Evolutionary conservation across 768 basidiomycete species (phyloP).

Genomic region (Serendipita sp.): DNA sequence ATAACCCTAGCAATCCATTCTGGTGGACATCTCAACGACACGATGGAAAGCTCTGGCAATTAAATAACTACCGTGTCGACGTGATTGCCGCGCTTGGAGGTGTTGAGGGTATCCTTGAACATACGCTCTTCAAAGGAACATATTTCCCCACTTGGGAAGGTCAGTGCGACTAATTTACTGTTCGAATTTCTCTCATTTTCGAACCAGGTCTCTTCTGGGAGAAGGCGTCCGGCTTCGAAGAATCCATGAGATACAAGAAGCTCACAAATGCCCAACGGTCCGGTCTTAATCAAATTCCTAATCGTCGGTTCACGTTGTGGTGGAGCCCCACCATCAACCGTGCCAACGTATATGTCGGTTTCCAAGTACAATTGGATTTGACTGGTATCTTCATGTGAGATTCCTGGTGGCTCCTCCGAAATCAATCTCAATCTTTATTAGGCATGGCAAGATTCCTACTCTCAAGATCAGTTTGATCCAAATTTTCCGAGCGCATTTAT

Average conservation of each 20-base stretch:
- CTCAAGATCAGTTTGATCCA: slow-evolving; percentile 98
- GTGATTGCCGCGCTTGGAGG: slow-evolving; percentile 96
- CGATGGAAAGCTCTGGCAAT: slow-evolving; percentile 89
- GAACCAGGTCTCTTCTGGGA: slow-evolving; percentile 80
- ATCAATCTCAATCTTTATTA: slow-evolving; percentile 16
- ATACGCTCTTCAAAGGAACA: slow-evolving; percentile 94
- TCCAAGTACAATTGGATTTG: slow-evolving; percentile 97
- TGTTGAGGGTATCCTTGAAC: slow-evolving; percentile 92
- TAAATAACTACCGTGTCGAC: slow-evolving; percentile 97
- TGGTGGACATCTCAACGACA: slow-evolving; percentile 99
- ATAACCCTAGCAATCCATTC: slow-evolving; percentile 65
- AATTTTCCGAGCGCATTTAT: slow-evolving; percentile 99
- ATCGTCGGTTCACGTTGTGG: slow-evolving; percentile 98
- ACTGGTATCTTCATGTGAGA: slow-evolving; percentile 86
- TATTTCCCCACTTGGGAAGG: slow-evolving; percentile 98
- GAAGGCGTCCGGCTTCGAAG: slow-evolving; percentile 93
- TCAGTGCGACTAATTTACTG: slow-evolving; percentile 16
- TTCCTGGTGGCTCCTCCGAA: neutral
- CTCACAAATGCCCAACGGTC: slow-evolving; percentile 97
- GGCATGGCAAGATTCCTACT: slow-evolving; percentile 97
- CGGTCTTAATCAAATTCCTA: slow-evolving; percentile 94
- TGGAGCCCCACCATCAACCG: slow-evolving; percentile 99
- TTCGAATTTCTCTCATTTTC: slow-evolving; percentile 7
- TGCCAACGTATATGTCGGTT: slow-evolving; percentile 98
- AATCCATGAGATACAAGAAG: slow-evolving; percentile 91